Evolutionary conservation across 2,329 filamentous ascomycete species (phyloP), one percentile per base, ranked within the genome.

Genomic region (Curvularia spicifera): DNA sequence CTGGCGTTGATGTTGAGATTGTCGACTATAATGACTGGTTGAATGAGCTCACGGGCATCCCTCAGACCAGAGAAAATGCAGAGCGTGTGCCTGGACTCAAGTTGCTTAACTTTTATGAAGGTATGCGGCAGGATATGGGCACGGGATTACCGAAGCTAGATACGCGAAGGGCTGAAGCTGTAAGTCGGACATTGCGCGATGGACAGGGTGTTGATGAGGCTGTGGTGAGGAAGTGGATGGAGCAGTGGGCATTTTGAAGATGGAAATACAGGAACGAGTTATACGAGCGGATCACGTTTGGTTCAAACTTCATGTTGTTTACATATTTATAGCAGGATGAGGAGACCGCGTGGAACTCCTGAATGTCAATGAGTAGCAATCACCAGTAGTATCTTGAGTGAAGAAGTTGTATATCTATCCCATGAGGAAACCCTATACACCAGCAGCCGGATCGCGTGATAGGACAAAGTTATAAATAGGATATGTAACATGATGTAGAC

Each of bases 51-150:
- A 39, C 22, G 2, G 13, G 24, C 4, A 56, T 56, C 0, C 46
- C 46, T 1, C 47, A 29, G 22, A 56, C 53, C 9, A 56, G 51
- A 5, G 53, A 51, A 15, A 56, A 56, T 22, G 53, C 53, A 5
- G 46, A 56, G 10, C 47, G 39, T 2, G n/a, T 56, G 0, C 53
- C 53, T 1, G 53, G 53, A 18, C 28, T 56, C 12, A 56, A 56
- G 24, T 37, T 56, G 24, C 39, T 45, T 2, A 46, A 51, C n/a
- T 56, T 56, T 7, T 56, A 56, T 5, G 6, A 51, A 5, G 35
- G 53, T 29, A 13, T 56, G 3, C 31, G 47, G 0, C 13, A 39
- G 1, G 18, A 45, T 12, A 6, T 8, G 0, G 35, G 18, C 3
- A 39, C 33, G 10, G 53, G 53, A 1, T 4, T 56, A 18, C 53